Evolutionary conservation across 2,329 filamentous ascomycete genomes (phyloP).

Genomic region (Fusarium goolgardi): DNA sequence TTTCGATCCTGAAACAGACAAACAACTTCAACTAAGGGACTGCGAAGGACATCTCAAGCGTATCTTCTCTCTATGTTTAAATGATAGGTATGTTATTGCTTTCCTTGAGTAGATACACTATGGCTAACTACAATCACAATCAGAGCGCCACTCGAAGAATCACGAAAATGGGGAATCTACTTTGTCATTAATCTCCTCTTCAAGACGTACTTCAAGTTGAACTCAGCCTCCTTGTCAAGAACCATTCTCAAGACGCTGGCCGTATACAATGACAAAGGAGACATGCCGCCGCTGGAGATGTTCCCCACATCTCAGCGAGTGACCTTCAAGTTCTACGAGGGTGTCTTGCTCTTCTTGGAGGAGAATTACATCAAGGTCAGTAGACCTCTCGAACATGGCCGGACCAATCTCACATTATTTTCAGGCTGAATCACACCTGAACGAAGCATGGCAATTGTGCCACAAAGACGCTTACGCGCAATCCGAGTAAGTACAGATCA

Average conservation of each 20-base stretch:
- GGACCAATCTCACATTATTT: slow-evolving; percentile 9
- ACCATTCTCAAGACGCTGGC: slow-evolving; percentile 88
- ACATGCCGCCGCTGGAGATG: slow-evolving; percentile 81
- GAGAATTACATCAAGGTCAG: slow-evolving; percentile 86
- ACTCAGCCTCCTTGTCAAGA: slow-evolving; percentile 87
- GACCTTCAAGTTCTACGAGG: slow-evolving; percentile 96
- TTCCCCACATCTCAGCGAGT: slow-evolving; percentile 93
- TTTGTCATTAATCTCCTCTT: slow-evolving; percentile 94
- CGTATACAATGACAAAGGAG: slow-evolving; percentile 74
- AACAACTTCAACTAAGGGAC: slow-evolving; percentile 89
- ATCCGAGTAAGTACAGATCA: slow-evolving; percentile 72
- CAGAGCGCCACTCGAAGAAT: slow-evolving; percentile 82
- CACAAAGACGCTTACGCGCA: slow-evolving; percentile 79
- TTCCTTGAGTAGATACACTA: neutral
- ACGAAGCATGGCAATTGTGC: slow-evolving; percentile 84
- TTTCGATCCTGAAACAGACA: slow-evolving; percentile 78
- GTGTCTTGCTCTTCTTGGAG: slow-evolving; percentile 92
- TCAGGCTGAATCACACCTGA: slow-evolving; percentile 82
- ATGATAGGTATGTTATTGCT: slow-evolving; percentile 74
- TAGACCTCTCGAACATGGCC: neutral
- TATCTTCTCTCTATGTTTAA: slow-evolving; percentile 90
- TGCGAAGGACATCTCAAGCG: slow-evolving; percentile 90
- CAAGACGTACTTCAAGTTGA: slow-evolving; percentile 98
- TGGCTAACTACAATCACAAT: slow-evolving; percentile 1
- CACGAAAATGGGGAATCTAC: slow-evolving; percentile 98